Evolutionary conservation across 2,329 filamentous ascomycete genomes (phyloP).

Genomic region (Pseudocercospora fuligena): DNA sequence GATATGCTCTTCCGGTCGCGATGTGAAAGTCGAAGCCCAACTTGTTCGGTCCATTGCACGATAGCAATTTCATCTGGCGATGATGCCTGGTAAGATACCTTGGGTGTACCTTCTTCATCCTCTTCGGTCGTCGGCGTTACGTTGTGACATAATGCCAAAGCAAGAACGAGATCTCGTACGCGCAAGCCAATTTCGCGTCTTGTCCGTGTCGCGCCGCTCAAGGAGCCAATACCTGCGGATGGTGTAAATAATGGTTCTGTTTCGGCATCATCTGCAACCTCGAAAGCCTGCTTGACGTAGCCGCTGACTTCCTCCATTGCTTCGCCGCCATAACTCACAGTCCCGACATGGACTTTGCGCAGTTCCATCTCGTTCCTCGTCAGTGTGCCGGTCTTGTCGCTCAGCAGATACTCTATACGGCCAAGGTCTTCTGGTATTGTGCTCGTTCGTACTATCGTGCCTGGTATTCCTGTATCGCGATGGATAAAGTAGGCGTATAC

Average conservation of each 20-base stretch:
- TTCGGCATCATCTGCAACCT: slow-evolving; percentile 45
- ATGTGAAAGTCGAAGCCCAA: slow-evolving; percentile 81
- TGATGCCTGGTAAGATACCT: slow-evolving; percentile 92
- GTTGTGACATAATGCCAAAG: slow-evolving; percentile 92
- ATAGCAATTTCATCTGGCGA: slow-evolving; percentile 99
- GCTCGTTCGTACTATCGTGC: slow-evolving; percentile 90
- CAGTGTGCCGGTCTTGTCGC: slow-evolving; percentile 96
- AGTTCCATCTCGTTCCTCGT: slow-evolving; percentile 87
- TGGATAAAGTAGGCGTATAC: slow-evolving; percentile 97
- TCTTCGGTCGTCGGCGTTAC: slow-evolving; percentile 91
- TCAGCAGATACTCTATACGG: slow-evolving; percentile 92
- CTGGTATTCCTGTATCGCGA: slow-evolving; percentile 84
- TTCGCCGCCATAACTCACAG: slow-evolving; percentile 96
- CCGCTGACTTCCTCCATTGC: slow-evolving; percentile 95
- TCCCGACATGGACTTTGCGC: slow-evolving; percentile 98
- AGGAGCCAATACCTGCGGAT: slow-evolving; percentile 67
- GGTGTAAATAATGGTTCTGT: slow-evolving; percentile 68
- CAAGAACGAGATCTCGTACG: slow-evolving; percentile 89
- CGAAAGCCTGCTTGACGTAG: slow-evolving; percentile 85
- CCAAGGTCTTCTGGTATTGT: slow-evolving; percentile 97
- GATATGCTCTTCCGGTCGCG: slow-evolving; percentile 87
- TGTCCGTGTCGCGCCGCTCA: slow-evolving; percentile 68
- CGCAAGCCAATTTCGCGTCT: slow-evolving; percentile 91
- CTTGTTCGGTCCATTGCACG: slow-evolving; percentile 90
- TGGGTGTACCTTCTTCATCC: slow-evolving; percentile 69